These are phyloP conservation scores for Fistulifera solaris DNA, from an alignment of 108 stramenopile genomes.

Conservation along the genomic window DNA sequence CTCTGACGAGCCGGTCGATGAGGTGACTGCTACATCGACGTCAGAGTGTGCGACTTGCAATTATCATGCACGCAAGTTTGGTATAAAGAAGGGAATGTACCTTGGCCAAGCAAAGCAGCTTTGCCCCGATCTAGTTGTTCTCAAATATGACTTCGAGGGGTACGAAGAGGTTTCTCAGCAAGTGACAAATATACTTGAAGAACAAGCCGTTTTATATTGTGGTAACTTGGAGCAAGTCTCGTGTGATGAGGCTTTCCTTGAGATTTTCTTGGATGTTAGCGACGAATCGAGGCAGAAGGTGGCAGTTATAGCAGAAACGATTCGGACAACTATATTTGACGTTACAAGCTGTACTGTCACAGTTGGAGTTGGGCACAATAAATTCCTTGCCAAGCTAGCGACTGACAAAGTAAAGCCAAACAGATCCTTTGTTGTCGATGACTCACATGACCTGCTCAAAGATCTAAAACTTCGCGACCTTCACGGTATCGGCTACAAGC, in stretches of 20 bases:
- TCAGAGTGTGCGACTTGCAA: constrained; percentile 92
- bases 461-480: constrained; percentile 67
- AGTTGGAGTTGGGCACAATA: constrained; percentile 75
- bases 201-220: constrained; percentile 39
- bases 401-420: constrained; percentile 87
- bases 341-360: constrained; percentile 85
- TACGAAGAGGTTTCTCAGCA: constrained; percentile 73
- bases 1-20: not conserved
- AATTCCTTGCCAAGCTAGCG: constrained; percentile 85
- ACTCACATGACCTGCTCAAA: constrained; percentile 46
- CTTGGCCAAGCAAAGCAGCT: constrained; percentile 76
- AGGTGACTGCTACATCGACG: constrained; percentile 26
- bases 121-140: constrained; percentile 80
- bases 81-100: constrained; percentile 90
- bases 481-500: constrained; percentile 79
- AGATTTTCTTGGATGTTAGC: constrained; percentile 31
- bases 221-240: constrained; percentile 82
- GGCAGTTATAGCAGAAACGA: constrained; percentile 19
- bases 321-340: constrained; percentile 61
- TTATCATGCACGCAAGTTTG: constrained; percentile 83
- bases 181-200: constrained; percentile 67
- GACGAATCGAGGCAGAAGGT: constrained; percentile 14
- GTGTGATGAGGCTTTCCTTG: constrained; percentile 88
- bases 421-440: constrained; percentile 56
- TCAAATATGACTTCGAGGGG: constrained; percentile 85